Evolutionary conservation across 2,329 filamentous ascomycete genomes (phyloP).

Genomic region (Sporothrix mexicana): DNA sequence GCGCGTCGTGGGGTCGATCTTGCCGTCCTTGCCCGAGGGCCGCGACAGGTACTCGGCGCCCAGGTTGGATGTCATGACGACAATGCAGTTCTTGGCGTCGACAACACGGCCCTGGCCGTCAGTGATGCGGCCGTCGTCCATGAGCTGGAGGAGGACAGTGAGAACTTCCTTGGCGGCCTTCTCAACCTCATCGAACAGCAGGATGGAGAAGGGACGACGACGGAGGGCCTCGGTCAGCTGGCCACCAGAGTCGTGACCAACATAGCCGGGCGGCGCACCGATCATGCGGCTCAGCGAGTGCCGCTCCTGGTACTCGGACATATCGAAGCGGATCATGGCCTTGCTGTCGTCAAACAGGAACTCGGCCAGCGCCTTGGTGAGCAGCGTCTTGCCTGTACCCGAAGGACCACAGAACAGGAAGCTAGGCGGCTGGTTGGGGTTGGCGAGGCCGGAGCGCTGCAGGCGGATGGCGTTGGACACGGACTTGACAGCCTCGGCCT

Average conservation of each 20-base stretch:
- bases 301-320: constrained; percentile 99
- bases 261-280: constrained; percentile 93
- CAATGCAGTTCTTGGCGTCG: constrained; percentile 96
- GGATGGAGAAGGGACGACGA: constrained; percentile 93
- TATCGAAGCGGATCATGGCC: constrained; percentile 98
- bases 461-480: constrained; percentile 96
- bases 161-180: constrained; percentile 98
- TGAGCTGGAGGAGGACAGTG: constrained; percentile 96
- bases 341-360: constrained; percentile 98
- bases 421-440: constrained; percentile 95
- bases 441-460: constrained; percentile 90
- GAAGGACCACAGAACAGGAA: constrained; percentile 99
- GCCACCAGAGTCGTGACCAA: constrained; percentile 93
- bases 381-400: constrained; percentile 95
- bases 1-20: constrained; percentile 81
- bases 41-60: constrained; percentile 92
- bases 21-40: constrained; percentile 76
- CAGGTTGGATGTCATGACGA: constrained; percentile 98
- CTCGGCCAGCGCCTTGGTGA: constrained; percentile 95
- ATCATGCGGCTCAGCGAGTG: constrained; percentile 97
- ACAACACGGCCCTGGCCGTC: constrained; percentile 95
- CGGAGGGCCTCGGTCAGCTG: constrained; percentile 95
- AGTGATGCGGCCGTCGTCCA: constrained; percentile 98
- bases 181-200: constrained; percentile 97
- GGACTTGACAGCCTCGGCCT: constrained; percentile 89